These are phyloP conservation scores for Geotrichum bryndzae DNA, from an alignment of 1,139 yeast species.

Conservation along the genomic window DNA sequence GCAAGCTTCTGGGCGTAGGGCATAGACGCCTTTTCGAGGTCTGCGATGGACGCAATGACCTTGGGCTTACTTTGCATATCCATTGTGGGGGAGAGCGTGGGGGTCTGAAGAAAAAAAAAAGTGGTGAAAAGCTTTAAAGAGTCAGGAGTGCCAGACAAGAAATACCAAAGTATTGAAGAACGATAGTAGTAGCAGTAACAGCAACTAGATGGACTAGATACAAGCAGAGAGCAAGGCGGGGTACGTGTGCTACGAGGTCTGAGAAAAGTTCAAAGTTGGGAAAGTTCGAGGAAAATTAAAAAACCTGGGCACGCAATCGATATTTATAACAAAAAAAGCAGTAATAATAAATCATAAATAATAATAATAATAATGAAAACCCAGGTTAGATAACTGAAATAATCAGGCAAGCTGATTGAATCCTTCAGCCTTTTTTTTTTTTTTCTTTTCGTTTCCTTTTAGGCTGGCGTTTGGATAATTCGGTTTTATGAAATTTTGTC, in stretches of 20 bases:
- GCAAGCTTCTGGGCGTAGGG: slow-evolving; percentile 30
- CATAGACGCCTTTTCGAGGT: slow-evolving; percentile 27
- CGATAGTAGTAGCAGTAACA: background rate
- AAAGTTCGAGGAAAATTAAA: background rate
- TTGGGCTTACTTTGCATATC: slow-evolving; percentile 18
- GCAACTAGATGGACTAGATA: background rate
- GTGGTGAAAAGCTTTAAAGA: background rate
- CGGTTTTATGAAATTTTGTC: background rate
- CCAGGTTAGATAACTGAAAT: background rate
- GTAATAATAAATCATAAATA: too few species aligned
- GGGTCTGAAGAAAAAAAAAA: background rate
- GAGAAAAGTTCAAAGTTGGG: background rate
- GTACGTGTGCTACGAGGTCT: background rate
- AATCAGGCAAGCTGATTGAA: too few species aligned
- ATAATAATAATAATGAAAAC: background rate
- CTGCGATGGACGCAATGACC: slow-evolving; percentile 24
- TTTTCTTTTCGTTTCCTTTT: background rate
- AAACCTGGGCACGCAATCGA: background rate
- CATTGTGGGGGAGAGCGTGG: background rate
- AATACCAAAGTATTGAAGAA: background rate
- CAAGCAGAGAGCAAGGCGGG: background rate
- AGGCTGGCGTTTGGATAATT: background rate
- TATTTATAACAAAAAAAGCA: background rate
- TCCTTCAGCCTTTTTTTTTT: background rate
- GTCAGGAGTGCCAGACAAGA: background rate